Conservation (phyloP, 805 yeast species). For the Spathaspora gorwiae region DNA sequence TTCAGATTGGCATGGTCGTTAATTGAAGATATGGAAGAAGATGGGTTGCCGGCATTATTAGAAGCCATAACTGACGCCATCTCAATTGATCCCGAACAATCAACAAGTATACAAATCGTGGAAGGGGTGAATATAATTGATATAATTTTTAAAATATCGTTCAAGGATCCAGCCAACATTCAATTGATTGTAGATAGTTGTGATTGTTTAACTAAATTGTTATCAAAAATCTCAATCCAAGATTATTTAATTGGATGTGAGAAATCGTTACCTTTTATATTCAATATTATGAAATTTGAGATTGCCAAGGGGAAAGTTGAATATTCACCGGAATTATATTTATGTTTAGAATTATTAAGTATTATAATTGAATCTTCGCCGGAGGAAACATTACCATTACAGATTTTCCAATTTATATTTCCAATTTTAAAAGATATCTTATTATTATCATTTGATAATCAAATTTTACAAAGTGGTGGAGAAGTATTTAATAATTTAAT, state of each 20-base stretch:
- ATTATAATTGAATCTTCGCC: constrained; percentile 39
- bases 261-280: constrained; percentile 48
- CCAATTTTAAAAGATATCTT: constrained; percentile 40
- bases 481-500: constrained; percentile 66
- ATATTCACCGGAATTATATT: constrained; percentile 56
- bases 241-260: constrained; percentile 47
- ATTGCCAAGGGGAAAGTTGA: constrained; percentile 27
- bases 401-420: constrained; percentile 40
- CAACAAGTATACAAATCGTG: constrained; percentile 16
- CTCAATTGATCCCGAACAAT: constrained; percentile 25
- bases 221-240: constrained; percentile 42
- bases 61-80: constrained; percentile 65
- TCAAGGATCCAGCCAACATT: constrained; percentile 70
- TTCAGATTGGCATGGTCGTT: constrained; percentile 41
- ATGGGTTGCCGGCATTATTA: constrained; percentile 66
- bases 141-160: constrained; percentile 59
- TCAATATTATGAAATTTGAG: constrained; percentile 30
- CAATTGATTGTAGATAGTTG: constrained; percentile 63
- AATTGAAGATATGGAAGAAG: constrained; percentile 66
- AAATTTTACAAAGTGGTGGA: constrained; percentile 70
- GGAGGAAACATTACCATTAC: constrained; percentile 25
- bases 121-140: constrained; percentile 38
- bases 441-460: constrained; percentile 59
- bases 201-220: constrained; percentile 61
- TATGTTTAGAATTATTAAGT: constrained; percentile 55